Percentiles rank a stretch among this genome's conserved stretches.
Conservation (phyloP, 2,329 filamentous ascomycete species). For the Sclerotinia glacialis region DNA sequence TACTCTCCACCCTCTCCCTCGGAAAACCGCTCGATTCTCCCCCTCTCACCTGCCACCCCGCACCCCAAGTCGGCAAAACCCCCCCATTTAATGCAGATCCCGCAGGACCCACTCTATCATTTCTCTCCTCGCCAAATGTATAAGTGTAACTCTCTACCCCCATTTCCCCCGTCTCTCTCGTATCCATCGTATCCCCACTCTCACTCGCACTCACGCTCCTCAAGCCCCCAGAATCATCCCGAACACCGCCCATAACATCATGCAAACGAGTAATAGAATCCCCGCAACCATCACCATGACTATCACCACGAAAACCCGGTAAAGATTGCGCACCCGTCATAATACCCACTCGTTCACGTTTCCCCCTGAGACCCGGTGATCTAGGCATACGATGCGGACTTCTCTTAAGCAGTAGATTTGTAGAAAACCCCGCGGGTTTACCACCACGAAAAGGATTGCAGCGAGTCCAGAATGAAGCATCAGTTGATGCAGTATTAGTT, state of each 20-base stretch:
- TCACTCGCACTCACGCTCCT: not conserved
- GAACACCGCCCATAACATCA: too few species aligned
- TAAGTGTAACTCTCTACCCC: slow-evolving; percentile 22
- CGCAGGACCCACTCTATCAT: slow-evolving; percentile 25
- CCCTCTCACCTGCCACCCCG: slow-evolving; percentile 34
- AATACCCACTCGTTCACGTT: slow-evolving; percentile 32
- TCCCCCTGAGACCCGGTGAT: slow-evolving; percentile 29
- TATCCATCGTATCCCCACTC: slow-evolving; percentile 19
- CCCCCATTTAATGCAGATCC: slow-evolving; percentile 21
- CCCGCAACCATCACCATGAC: not conserved
- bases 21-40: slow-evolving; percentile 18
- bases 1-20: slow-evolving; percentile 29
- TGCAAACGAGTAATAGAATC: too few species aligned
- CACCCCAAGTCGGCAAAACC: slow-evolving; percentile 32
- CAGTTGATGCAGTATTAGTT: slow-evolving; percentile 14
- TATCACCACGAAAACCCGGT: slow-evolving; percentile 17
- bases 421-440: slow-evolving; percentile 30
- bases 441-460: slow-evolving; percentile 32
- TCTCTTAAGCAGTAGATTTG: not conserved
- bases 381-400: slow-evolving; percentile 20
- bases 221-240: too few species aligned
- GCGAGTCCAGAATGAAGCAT: slow-evolving; percentile 1
- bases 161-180: slow-evolving; percentile 10
- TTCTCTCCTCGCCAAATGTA: slow-evolving; percentile 17
- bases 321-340: slow-evolving; percentile 33